Conservation (phyloP, 2,329 filamentous ascomycete species). For the Venturia carpophila region DNA sequence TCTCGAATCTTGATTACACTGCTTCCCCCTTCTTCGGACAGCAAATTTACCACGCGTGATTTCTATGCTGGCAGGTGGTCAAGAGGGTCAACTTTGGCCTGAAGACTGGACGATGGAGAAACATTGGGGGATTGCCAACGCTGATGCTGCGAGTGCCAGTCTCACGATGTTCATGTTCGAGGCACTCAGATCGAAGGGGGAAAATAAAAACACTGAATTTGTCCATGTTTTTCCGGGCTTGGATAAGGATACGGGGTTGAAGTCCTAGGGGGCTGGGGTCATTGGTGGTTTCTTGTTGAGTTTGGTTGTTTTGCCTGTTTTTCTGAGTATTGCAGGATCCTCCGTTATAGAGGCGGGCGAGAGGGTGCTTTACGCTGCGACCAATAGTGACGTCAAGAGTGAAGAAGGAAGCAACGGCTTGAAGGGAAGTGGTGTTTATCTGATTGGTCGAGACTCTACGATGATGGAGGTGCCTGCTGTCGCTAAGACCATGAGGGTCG, state of each 20-base stretch:
- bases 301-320: constrained; percentile 15
- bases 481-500: constrained; percentile 23
- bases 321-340: constrained; percentile 15
- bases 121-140: constrained; percentile 31
- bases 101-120: constrained; percentile 40
- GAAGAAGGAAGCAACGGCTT: neutral
- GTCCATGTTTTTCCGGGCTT: constrained; percentile 20
- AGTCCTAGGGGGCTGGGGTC: too few relatives aligned
- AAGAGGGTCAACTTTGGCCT: constrained; percentile 43
- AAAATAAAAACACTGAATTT: constrained; percentile 19
- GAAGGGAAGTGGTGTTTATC: constrained; percentile 30
- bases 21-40: constrained; percentile 27
- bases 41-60: constrained; percentile 45
- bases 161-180: constrained; percentile 21
- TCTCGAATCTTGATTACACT: constrained; percentile 24
- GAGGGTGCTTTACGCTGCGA: constrained; percentile 25
- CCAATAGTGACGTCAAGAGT: constrained; percentile 23
- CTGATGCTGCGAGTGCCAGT: constrained; percentile 17
- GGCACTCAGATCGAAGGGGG: constrained; percentile 18
- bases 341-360: constrained; percentile 19
- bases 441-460: constrained; percentile 33
- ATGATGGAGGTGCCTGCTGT: constrained; percentile 28
- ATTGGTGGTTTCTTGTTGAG: too few relatives aligned
- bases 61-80: constrained; percentile 46
- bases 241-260: constrained; percentile 19